Evolutionary conservation across 2,329 filamentous ascomycete species (phyloP).

Genomic region (Botrytis cinerea): DNA sequence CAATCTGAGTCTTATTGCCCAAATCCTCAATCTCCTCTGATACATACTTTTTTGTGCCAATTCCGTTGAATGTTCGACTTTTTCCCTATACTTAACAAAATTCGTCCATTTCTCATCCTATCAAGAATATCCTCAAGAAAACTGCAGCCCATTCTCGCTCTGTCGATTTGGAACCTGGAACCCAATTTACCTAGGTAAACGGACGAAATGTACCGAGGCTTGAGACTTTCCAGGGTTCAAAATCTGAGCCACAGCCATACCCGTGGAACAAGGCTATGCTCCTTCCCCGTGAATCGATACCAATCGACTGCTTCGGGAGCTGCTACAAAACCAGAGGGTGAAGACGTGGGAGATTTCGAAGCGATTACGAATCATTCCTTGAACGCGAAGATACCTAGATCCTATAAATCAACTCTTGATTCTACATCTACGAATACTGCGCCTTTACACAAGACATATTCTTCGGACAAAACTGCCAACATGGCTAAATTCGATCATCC

Average conservation of each 20-base stretch:
- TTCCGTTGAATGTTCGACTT: background rate
- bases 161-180: background rate
- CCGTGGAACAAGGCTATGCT: background rate
- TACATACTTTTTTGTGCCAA: background rate
- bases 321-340: background rate
- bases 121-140: slow-evolving; percentile 24
- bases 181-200: background rate
- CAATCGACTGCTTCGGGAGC: slow-evolving; percentile 4
- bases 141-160: background rate
- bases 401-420: background rate
- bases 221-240: slow-evolving; percentile 6
- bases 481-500: background rate
- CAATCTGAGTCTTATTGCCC: background rate
- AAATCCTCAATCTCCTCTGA: background rate
- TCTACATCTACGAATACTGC: background rate
- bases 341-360: background rate
- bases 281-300: background rate
- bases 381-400: background rate
- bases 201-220: slow-evolving; percentile 12
- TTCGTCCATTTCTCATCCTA: background rate
- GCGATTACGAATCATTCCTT: background rate
- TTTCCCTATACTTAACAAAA: too few species aligned
- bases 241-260: background rate
- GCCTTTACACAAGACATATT: background rate
- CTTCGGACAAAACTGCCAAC: background rate